These are phyloP conservation scores for Aspergillus wentii DNA, from an alignment of 495 filamentous ascomycete genomes.

Conservation along the genomic window DNA sequence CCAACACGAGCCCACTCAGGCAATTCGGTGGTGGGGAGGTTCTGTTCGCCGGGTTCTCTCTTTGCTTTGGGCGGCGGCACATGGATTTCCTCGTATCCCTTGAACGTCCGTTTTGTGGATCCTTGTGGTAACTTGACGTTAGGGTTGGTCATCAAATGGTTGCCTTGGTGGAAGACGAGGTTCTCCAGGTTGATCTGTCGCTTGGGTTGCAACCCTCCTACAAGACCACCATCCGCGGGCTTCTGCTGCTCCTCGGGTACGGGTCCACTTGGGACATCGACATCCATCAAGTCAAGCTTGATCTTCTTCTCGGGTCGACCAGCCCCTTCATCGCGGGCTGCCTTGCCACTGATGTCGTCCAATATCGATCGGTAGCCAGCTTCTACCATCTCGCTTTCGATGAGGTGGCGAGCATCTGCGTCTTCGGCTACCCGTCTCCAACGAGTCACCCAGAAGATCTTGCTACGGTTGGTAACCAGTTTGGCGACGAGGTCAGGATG, in stretches of 20 bases:
- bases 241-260: slow-evolving; percentile 44
- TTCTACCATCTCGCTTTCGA: slow-evolving; percentile 86
- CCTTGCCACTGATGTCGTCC: slow-evolving; percentile 71
- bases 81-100: slow-evolving; percentile 97
- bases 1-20: slow-evolving; percentile 88
- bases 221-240: slow-evolving; percentile 59
- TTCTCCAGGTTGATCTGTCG: slow-evolving; percentile 91
- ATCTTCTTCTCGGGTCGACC: slow-evolving; percentile 68
- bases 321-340: slow-evolving; percentile 48
- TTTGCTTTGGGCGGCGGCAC: slow-evolving; percentile 86
- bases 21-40: slow-evolving; percentile 77
- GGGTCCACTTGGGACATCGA: slow-evolving; percentile 68
- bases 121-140: slow-evolving; percentile 94
- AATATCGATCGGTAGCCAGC: slow-evolving; percentile 83
- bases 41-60: slow-evolving; percentile 70
- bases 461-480: slow-evolving; percentile 86
- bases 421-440: slow-evolving; percentile 81
- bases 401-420: slow-evolving; percentile 64
- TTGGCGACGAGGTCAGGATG: slow-evolving; percentile 89
- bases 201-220: slow-evolving; percentile 82
- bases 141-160: slow-evolving; percentile 97
- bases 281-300: slow-evolving; percentile 83
- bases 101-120: slow-evolving; percentile 89
- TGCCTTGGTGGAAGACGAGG: slow-evolving; percentile 94
- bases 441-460: slow-evolving; percentile 90